Conservation (phyloP, 495 filamentous ascomycete species). For the Talaromyces thailandensis region DNA sequence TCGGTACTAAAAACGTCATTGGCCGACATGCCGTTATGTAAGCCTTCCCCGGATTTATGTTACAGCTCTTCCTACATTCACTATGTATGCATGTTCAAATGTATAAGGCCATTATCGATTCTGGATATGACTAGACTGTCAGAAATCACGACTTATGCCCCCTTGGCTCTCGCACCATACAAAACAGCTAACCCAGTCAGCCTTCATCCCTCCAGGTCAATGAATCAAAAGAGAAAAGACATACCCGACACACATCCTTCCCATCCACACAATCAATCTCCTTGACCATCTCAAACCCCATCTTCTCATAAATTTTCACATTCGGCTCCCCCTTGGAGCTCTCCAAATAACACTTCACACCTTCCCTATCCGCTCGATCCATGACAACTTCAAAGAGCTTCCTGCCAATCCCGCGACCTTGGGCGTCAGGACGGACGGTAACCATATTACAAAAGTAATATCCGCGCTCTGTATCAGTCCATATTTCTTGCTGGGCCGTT, state of each 20-base stretch:
- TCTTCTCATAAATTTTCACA: slow-evolving; percentile 53
- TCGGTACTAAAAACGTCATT: not conserved
- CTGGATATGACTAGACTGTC: too few relatives aligned
- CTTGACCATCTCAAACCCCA: slow-evolving; percentile 52
- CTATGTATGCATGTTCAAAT: too few relatives aligned
- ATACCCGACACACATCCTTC: slow-evolving; percentile 31
- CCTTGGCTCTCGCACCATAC: slow-evolving; percentile 23
- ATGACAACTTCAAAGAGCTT: slow-evolving; percentile 47
- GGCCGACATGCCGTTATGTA: not conserved
- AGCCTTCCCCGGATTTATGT: not conserved
- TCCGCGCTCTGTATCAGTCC: slow-evolving; percentile 44
- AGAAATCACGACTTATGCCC: slow-evolving; percentile 4
- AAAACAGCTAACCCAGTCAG: slow-evolving; percentile 25
- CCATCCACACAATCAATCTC: slow-evolving; percentile 53
- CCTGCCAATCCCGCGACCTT: slow-evolving; percentile 50
- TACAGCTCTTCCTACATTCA: not conserved
- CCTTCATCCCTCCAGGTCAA: slow-evolving; percentile 8
- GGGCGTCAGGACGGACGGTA: slow-evolving; percentile 49
- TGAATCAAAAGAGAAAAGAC: slow-evolving; percentile 8
- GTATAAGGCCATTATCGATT: too few relatives aligned
- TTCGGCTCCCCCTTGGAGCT: slow-evolving; percentile 52
- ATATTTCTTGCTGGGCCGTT: slow-evolving; percentile 45
- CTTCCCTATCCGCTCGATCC: slow-evolving; percentile 46
- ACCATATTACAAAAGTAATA: slow-evolving; percentile 66
- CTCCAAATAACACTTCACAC: slow-evolving; percentile 53